Percentiles rank a stretch among this genome's conserved stretches.
Conservation (phyloP, 2,329 filamentous ascomycete genomes). For the Venturia aucupariae region DNA sequence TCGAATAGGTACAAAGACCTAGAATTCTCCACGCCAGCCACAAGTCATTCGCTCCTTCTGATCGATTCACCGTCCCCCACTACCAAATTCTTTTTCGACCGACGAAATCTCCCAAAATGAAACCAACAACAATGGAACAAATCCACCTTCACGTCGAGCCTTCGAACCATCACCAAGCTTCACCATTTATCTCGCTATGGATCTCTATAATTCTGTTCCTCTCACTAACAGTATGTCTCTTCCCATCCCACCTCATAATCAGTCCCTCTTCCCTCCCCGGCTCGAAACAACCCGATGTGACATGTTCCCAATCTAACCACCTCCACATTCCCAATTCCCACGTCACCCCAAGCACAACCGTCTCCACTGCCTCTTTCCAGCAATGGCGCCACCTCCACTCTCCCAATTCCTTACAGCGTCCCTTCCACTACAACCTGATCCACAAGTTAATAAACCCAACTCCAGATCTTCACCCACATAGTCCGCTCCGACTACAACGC, state of each 20-base stretch:
- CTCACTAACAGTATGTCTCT: slow-evolving; percentile 1
- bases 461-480: slow-evolving; percentile 21
- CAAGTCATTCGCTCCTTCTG: background rate
- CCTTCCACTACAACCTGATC: too few species aligned
- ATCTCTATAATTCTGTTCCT: background rate
- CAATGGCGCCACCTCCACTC: background rate
- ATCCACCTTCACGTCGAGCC: background rate
- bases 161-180: background rate
- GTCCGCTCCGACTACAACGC: slow-evolving; percentile 64
- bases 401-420: background rate
- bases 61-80: background rate
- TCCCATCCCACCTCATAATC: background rate
- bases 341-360: background rate
- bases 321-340: background rate
- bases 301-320: background rate
- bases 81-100: too few species aligned
- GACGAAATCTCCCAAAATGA: too few species aligned
- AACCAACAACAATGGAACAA: background rate
- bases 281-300: too few species aligned
- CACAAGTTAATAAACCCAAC: too few species aligned
- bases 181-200: background rate
- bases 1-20: background rate
- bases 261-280: background rate
- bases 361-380: background rate
- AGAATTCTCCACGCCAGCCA: too few species aligned